Percentiles rank a stretch among this genome's conserved stretches.
Evolutionary conservation across 2,329 filamentous ascomycete species (phyloP).

Genomic region (Penicillium paneum): DNA sequence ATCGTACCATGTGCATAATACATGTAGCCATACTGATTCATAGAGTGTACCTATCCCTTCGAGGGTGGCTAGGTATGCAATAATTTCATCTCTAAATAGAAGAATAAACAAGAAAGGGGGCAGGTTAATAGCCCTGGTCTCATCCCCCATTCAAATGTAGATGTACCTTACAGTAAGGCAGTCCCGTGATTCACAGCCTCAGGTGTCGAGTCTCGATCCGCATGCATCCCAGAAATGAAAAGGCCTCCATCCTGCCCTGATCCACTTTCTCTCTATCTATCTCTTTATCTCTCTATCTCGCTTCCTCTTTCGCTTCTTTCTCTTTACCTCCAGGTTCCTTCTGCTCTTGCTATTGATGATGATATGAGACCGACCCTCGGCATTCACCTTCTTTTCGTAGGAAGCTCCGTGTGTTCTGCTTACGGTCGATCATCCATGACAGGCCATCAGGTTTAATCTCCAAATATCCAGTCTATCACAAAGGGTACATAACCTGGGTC

Average conservation of each 20-base stretch:
- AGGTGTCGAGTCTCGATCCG: neutral
- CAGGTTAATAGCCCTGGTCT: neutral
- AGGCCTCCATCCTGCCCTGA: neutral
- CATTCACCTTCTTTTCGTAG: neutral
- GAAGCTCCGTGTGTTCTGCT: conserved; percentile 1
- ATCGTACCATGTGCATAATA: no score
- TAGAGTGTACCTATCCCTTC: neutral
- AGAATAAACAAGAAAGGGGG: no score
- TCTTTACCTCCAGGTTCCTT: neutral
- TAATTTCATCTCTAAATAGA: neutral
- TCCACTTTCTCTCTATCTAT: neutral
- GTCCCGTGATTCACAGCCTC: conserved; percentile 5
- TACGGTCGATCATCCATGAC: neutral
- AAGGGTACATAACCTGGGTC: neutral
- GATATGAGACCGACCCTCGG: conserved; percentile 1
- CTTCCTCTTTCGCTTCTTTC: neutral
- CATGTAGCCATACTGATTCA: no score
- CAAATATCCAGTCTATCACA: neutral
- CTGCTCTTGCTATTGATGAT: neutral
- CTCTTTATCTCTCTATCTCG: neutral
- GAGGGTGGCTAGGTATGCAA: neutral
- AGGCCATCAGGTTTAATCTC: neutral
- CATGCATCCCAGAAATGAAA: conserved; percentile 1
- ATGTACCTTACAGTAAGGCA: neutral
- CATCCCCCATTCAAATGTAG: neutral